Evolutionary conservation across 2,329 filamentous ascomycete species (phyloP).

Genomic region (Epicoccum nigrum): DNA sequence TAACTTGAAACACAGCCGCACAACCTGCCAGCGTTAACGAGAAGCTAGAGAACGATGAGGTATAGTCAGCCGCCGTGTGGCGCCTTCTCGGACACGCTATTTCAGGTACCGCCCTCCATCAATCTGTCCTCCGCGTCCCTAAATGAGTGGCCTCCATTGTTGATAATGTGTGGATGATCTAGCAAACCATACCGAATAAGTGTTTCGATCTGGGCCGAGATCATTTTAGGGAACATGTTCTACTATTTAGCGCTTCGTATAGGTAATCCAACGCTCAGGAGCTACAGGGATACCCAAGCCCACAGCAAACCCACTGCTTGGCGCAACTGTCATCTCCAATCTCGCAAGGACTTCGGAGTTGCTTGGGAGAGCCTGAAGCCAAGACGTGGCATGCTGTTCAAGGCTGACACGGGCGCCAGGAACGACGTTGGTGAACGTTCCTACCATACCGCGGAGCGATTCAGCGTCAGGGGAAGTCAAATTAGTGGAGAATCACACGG

Average conservation of each 20-base stretch:
- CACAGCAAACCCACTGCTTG: constrained; percentile 9
- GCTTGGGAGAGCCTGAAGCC: constrained; percentile 16
- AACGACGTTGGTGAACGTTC: constrained; percentile 4
- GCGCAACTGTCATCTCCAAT: constrained; percentile 21
- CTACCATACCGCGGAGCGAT: not conserved
- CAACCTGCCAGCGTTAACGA: constrained; percentile 23
- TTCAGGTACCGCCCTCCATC: constrained; percentile 42
- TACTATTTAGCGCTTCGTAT: constrained; percentile 3
- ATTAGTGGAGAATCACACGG: not conserved
- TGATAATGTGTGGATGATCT: constrained; percentile 9
- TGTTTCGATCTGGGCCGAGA: constrained; percentile 6
- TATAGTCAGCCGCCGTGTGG: constrained; percentile 34
- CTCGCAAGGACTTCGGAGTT: constrained; percentile 11
- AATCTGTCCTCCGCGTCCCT: constrained; percentile 12
- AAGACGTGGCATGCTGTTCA: constrained; percentile 18
- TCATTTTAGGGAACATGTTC: not conserved
- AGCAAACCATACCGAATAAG: constrained; percentile 18
- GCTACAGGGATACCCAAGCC: constrained; percentile 11
- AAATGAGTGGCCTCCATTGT: constrained; percentile 10
- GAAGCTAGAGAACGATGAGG: constrained; percentile 20
- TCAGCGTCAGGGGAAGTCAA: not conserved
- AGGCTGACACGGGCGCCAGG: constrained; percentile 12
- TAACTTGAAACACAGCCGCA: constrained; percentile 43
- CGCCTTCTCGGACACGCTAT: constrained; percentile 38
- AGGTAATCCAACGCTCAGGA: constrained; percentile 8